A percentile compares a stretch with the other conserved stretches of the same genome.
Conservation (phyloP, 2,329 filamentous ascomycete genomes). For the Bisporella sp. region DNA sequence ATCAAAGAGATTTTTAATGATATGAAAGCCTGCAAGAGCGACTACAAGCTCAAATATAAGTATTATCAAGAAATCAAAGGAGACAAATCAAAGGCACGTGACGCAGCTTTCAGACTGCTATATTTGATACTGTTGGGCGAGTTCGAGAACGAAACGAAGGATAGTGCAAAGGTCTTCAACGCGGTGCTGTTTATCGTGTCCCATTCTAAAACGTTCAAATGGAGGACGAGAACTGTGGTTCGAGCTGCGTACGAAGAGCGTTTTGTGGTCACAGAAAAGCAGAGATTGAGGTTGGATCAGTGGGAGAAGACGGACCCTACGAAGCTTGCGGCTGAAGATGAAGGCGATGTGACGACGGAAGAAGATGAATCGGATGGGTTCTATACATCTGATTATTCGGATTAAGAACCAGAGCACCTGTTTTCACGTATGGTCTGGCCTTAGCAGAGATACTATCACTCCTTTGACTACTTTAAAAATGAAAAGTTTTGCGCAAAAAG, state of each 20-base stretch:
- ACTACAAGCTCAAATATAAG: slow-evolving; percentile 14
- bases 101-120: slow-evolving; percentile 19
- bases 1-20: slow-evolving; percentile 18
- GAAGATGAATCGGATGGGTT: slow-evolving; percentile 5
- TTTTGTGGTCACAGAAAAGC: slow-evolving; percentile 19
- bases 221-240: slow-evolving; percentile 17
- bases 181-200: slow-evolving; percentile 20
- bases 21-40: slow-evolving; percentile 15
- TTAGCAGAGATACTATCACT: too few species aligned
- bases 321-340: background rate
- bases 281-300: slow-evolving; percentile 16
- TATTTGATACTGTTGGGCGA: slow-evolving; percentile 17
- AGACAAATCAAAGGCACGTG: slow-evolving; percentile 15
- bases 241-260: slow-evolving; percentile 18
- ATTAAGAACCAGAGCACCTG: background rate
- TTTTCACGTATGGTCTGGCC: too few species aligned
- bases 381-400: background rate
- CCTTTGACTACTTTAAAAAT: too few species aligned
- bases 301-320: slow-evolving; percentile 11
- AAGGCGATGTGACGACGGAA: slow-evolving; percentile 8
- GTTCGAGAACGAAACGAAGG: slow-evolving; percentile 14
- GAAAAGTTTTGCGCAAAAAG: too few species aligned
- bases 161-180: slow-evolving; percentile 15
- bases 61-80: slow-evolving; percentile 1
- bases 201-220: slow-evolving; percentile 19